Base-by-base conservation (phyloP, 768 basidiomycete species). In the Pleurotus ostreatus region DNA sequence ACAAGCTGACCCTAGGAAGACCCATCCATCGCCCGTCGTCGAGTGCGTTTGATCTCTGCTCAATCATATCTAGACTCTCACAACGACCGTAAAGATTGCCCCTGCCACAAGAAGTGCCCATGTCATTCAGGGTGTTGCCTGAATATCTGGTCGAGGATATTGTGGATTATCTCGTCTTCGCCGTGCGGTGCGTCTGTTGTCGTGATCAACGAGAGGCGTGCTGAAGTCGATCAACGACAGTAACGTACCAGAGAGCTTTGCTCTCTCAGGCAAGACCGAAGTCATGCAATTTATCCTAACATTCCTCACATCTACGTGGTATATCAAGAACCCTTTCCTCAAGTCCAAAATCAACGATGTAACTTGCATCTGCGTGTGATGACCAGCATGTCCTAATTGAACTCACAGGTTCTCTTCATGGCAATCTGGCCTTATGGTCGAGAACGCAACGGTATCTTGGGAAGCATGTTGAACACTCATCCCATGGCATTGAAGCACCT, bases 301-400 rank as follows among this genome's bases (percentile, higher is more conserved):
- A 2, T 98, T 98, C 79, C 74, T 99, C 58, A 84, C 88, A 5
- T 94, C 92, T 38, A 96, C 95, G 0, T 94, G 92, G 83, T 98
- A 94, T 68, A 95, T 99, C 78, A 97, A 97, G 76, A 99, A 98
- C 63, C 97, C 97, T 0, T 98, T 96, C 78, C 69, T 99, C 63
- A 98, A 98, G 71, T 85, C 93, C 16, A 96, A 98, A 71, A 89
- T 98, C 58, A 94, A 98, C 61, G 92, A 97, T 67, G 93, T 94
- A 60, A 44, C 78, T 70, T 13, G 6, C n/a, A 16, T 15, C 5
- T n/a, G 9, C 20, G 11, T 44, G 9, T n/a, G n/a, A 15, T 20
- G n/a, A n/a, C n/a, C 13, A 15, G 41, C 9, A 39, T 41, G 41
- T 16, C 46, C 20, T 47, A 48, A 41, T 60, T 52, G 23, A 65